Conservation (phyloP, 495 filamentous ascomycete species). For the Xylaria telfairii region DNA sequence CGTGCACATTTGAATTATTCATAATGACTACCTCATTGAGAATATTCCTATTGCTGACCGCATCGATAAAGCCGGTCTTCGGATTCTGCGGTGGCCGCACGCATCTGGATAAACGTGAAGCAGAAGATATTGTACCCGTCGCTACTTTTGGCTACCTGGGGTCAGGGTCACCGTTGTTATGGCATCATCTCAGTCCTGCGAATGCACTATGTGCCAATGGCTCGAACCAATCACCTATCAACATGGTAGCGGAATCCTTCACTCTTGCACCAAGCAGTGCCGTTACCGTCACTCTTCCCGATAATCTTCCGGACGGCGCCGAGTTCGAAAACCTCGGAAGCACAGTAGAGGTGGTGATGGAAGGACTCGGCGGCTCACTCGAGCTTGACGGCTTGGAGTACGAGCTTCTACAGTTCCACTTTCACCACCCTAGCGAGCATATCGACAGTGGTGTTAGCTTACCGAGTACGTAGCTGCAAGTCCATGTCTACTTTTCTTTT, state of each 20-base stretch:
- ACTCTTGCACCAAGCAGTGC: slow-evolving; percentile 49
- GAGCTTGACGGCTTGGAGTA: slow-evolving; percentile 55
- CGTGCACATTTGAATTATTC: neutral
- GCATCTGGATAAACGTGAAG: slow-evolving; percentile 45
- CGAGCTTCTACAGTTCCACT: slow-evolving; percentile 69
- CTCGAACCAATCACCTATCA: slow-evolving; percentile 67
- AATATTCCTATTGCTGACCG: slow-evolving; percentile 30
- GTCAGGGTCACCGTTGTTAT: slow-evolving; percentile 61
- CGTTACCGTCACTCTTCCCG: slow-evolving; percentile 38
- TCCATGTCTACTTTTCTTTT: neutral
- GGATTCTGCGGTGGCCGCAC: slow-evolving; percentile 38
- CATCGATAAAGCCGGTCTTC: slow-evolving; percentile 34
- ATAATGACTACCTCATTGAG: neutral
- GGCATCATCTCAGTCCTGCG: slow-evolving; percentile 57
- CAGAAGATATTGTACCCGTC: slow-evolving; percentile 36
- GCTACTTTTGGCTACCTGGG: slow-evolving; percentile 59
- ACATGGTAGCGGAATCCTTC: slow-evolving; percentile 51
- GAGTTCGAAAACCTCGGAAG: slow-evolving; percentile 65
- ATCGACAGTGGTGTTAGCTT: slow-evolving; percentile 52
- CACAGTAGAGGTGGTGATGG: slow-evolving; percentile 62
- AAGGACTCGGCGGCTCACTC: slow-evolving; percentile 45
- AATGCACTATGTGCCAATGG: slow-evolving; percentile 61
- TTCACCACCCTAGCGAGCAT: slow-evolving; percentile 74
- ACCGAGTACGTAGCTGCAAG: slow-evolving; percentile 43
- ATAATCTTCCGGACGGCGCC: slow-evolving; percentile 44